Conservation (phyloP, 208 protist genomes). For the Wallacemonas sp. region DNA sequence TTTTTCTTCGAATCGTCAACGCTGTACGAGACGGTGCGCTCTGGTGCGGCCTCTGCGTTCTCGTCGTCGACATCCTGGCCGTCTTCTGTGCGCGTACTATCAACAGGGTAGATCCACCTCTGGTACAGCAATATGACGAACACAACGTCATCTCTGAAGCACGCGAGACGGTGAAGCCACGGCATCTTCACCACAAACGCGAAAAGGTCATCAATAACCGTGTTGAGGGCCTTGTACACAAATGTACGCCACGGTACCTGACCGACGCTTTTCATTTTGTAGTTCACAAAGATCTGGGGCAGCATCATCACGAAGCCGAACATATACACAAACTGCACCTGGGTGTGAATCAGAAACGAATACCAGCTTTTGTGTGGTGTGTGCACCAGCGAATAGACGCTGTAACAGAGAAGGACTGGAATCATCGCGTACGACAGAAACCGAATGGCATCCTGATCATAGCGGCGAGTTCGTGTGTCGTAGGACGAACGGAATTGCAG, state of each 20-base stretch:
- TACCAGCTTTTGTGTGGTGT: slow-evolving; percentile 94
- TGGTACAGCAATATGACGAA: slow-evolving; percentile 98
- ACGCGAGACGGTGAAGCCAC: slow-evolving; percentile 95
- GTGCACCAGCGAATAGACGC: slow-evolving; percentile 95
- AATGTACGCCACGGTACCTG: slow-evolving; percentile 98
- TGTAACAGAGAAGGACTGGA: slow-evolving; percentile 92
- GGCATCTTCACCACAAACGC: slow-evolving; percentile 99
- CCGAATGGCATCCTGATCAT: slow-evolving; percentile 93
- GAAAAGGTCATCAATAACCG: slow-evolving; percentile 99
- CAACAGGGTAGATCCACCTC: slow-evolving; percentile 98
- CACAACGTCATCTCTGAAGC: slow-evolving; percentile 98
- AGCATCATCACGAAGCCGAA: slow-evolving; percentile 99
- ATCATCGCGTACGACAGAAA: slow-evolving; percentile 93
- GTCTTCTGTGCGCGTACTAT: slow-evolving; percentile 70
- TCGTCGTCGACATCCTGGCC: slow-evolving; percentile 24
- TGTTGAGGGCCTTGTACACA: slow-evolving; percentile 98
- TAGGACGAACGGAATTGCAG: slow-evolving; percentile 65
- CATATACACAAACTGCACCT: slow-evolving; percentile 91
- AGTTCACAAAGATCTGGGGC: slow-evolving; percentile 99
- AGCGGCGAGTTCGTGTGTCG: slow-evolving; percentile 74
- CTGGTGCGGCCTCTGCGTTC: slow-evolving; percentile 2
- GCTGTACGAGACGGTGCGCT: neutral
- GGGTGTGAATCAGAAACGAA: slow-evolving; percentile 87
- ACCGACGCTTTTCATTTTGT: slow-evolving; percentile 98
- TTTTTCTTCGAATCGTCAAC: slow-evolving; percentile 4